These are phyloP conservation scores for Paraphoma chrysanthemicola DNA, from an alignment of 2,329 filamentous ascomycete species.

Conservation along the genomic window DNA sequence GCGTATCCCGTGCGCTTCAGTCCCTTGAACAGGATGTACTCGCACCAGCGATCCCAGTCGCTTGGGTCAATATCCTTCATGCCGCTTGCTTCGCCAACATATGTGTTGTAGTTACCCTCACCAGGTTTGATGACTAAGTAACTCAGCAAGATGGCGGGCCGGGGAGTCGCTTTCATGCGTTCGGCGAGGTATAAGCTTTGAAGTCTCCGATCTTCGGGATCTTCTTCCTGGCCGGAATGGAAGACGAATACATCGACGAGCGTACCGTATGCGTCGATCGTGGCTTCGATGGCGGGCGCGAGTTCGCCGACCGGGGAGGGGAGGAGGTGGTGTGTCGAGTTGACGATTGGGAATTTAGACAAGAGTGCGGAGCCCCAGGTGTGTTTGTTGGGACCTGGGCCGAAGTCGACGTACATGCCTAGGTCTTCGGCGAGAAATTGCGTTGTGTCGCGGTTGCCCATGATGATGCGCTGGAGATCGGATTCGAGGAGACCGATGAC, in stretches of 20 bases:
- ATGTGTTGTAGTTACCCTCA: conserved; percentile 96
- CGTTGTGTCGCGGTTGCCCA: conserved; percentile 97
- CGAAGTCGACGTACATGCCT: conserved; percentile 98
- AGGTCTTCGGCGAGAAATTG: conserved; percentile 95
- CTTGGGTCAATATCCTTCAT: conserved; percentile 94
- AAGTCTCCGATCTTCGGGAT: conserved; percentile 85
- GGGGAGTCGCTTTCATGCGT: conserved; percentile 81
- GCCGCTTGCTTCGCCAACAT: conserved; percentile 82
- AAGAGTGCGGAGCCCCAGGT: conserved; percentile 94
- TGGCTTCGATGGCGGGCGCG: conserved; percentile 96
- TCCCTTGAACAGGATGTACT: conserved; percentile 96
- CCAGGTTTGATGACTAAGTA: conserved; percentile 92
- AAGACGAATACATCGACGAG: conserved; percentile 95
- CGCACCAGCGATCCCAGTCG: conserved; percentile 98
- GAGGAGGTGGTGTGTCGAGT: conserved; percentile 93
- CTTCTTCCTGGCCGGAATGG: conserved; percentile 98
- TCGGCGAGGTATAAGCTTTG: conserved; percentile 86
- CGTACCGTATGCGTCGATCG: conserved; percentile 88
- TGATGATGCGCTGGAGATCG: conserved; percentile 96
- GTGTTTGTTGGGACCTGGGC: conserved; percentile 97
- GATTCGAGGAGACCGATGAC: conserved; percentile 94
- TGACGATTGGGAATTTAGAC: conserved; percentile 96
- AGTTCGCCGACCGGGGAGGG: conserved; percentile 94
- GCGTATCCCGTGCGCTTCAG: conserved; percentile 88
- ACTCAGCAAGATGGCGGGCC: conserved; percentile 84